These are phyloP conservation scores for Populus alba DNA, from an alignment of 345 rosid genomes.

Conservation along the genomic window DNA sequence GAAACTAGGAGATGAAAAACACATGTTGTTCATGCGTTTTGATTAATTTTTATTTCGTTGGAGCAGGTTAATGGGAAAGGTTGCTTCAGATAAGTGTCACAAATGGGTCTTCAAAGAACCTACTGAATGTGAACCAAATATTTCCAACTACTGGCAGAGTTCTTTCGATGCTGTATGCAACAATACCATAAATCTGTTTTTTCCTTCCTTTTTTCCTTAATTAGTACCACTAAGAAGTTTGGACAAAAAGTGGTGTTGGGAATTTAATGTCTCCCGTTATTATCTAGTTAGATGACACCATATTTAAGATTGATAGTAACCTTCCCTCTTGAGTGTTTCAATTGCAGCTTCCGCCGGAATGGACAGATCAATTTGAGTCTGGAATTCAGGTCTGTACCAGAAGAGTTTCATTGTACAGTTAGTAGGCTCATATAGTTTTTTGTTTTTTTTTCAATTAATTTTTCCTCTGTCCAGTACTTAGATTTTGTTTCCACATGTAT, in stretches of 20 bases:
- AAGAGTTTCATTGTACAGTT: not conserved
- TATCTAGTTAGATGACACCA: slow-evolving; percentile 27
- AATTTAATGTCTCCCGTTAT: slow-evolving; percentile 11
- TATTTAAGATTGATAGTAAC: slow-evolving; percentile 28
- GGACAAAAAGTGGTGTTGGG: not conserved
- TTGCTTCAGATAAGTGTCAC: slow-evolving; percentile 99
- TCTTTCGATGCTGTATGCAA: slow-evolving; percentile 93
- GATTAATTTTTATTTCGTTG: slow-evolving; percentile 8
- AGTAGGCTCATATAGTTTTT: not conserved
- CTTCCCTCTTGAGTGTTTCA: slow-evolving; percentile 22
- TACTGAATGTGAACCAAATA: slow-evolving; percentile 87
- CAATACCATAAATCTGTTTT: not conserved
- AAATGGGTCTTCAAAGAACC: slow-evolving; percentile 99
- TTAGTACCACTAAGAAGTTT: not conserved
- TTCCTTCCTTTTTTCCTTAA: not conserved
- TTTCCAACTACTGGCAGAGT: slow-evolving; percentile 98
- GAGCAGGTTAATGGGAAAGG: slow-evolving; percentile 96
- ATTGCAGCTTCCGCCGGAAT: slow-evolving; percentile 94
- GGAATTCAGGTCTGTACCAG: slow-evolving; percentile 78
- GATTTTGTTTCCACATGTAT: slow-evolving; percentile 1
- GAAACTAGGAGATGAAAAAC: not conserved
- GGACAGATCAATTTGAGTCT: slow-evolving; percentile 99
- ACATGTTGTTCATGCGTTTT: not conserved
- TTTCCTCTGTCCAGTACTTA: slow-evolving; percentile 4
- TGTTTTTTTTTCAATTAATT: not conserved